Evolutionary conservation across 78 protist genomes (phyloP).

Genomic region (Dictyostelium citrinum): DNA sequence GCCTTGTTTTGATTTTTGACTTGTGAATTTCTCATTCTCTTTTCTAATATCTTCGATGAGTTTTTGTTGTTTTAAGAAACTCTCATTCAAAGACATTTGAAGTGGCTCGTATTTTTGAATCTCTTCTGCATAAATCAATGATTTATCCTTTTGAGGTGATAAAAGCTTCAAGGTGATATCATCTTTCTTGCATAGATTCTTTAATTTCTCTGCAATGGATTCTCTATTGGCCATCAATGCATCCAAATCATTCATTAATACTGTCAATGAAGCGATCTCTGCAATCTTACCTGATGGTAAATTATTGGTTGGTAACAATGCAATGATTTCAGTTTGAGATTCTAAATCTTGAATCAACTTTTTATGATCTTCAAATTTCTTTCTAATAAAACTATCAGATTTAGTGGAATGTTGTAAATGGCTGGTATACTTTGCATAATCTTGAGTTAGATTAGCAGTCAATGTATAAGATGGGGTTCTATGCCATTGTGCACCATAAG

Average conservation of each 20-base stretch:
- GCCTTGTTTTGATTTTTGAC: constrained; percentile 35
- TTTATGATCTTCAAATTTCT: constrained; percentile 61
- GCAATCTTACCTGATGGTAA: constrained; percentile 20
- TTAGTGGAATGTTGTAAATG: constrained; percentile 69
- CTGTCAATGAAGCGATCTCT: constrained; percentile 43
- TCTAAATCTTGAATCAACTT: constrained; percentile 23
- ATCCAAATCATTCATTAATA: constrained; percentile 14
- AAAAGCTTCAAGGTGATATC: constrained; percentile 61
- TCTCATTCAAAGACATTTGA: constrained; percentile 26
- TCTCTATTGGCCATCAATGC: constrained; percentile 42
- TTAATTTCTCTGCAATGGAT: constrained; percentile 44
- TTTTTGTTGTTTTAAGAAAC: constrained; percentile 45
- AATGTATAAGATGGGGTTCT: constrained; percentile 75
- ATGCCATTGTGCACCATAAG: constrained; percentile 41
- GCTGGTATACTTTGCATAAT: constrained; percentile 38
- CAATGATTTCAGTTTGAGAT: constrained; percentile 25
- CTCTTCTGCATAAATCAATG: constrained; percentile 25
- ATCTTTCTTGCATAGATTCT: constrained; percentile 4
- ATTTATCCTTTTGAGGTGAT: constrained; percentile 12
- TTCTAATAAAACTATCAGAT: constrained; percentile 38
- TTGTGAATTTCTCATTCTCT: constrained; percentile 62
- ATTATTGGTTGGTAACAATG: constrained; percentile 37
- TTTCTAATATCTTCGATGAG: constrained; percentile 23
- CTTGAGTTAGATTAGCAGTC: constrained; percentile 61
- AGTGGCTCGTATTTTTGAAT: constrained; percentile 71